Percentiles rank a stretch among this genome's conserved stretches.
phyloP scores from a whole-genome alignment of 352 stramenopile genomes.

The Elongisporangium prolatum region DNA sequence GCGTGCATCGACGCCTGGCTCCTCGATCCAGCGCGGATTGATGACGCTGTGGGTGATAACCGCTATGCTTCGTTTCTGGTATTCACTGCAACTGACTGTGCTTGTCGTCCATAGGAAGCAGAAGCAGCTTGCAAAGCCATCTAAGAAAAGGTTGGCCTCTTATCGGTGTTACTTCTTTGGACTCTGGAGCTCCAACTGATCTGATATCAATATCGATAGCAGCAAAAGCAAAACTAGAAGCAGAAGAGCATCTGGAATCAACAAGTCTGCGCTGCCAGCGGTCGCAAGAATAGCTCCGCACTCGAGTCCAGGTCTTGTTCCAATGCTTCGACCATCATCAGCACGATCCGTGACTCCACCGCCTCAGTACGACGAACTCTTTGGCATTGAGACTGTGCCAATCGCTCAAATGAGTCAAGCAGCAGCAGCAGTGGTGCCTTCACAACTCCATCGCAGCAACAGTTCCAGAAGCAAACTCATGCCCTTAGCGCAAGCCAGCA shows the following conservation, averaged over 20 bases:
- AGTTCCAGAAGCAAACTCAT: slow-evolving; percentile 1
- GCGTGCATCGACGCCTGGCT: neutral
- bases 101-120: neutral
- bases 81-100: neutral
- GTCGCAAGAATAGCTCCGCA: neutral
- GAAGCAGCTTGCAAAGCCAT: neutral
- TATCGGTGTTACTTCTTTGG: neutral
- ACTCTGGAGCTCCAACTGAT: neutral
- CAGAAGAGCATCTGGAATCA: neutral
- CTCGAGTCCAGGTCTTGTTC: neutral
- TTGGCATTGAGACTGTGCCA: slow-evolving; percentile 53
- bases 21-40: neutral
- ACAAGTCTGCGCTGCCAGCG: neutral
- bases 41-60: neutral
- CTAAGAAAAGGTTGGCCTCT: neutral
- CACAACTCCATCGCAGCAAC: slow-evolving; percentile 7
- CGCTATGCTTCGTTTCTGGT: neutral
- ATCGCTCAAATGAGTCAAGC: slow-evolving; percentile 10
- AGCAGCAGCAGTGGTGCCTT: slow-evolving; percentile 1
- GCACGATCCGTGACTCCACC: slow-evolving; percentile 31
- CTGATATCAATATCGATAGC: neutral
- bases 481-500: neutral
- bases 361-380: slow-evolving; percentile 55
- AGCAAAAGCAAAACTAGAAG: neutral
- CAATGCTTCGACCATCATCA: neutral